Evolutionary conservation across 2,329 filamentous ascomycete genomes (phyloP).

Genomic region (Colletotrichum truncatum): DNA sequence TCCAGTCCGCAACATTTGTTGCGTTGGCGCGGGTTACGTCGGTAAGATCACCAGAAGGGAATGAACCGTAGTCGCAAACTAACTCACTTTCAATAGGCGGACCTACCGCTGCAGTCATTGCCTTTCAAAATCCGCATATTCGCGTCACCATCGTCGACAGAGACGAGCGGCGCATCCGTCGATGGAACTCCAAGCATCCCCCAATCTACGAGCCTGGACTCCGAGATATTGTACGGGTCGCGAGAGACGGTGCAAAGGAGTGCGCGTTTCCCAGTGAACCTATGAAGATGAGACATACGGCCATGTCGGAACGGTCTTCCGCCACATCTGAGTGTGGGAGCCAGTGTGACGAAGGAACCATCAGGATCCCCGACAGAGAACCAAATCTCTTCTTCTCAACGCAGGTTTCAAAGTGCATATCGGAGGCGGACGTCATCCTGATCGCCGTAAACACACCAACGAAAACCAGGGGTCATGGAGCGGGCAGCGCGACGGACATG

Average conservation of each 20-base stretch:
- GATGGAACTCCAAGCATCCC: conserved; percentile 78
- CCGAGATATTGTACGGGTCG: conserved; percentile 70
- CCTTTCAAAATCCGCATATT: conserved; percentile 76
- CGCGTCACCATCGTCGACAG: conserved; percentile 79
- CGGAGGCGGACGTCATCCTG: conserved; percentile 76
- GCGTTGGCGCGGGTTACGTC: conserved; percentile 80
- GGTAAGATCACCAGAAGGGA: conserved; percentile 57
- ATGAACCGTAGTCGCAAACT: not conserved
- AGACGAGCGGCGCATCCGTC: conserved; percentile 70
- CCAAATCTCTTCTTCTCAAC: conserved; percentile 82
- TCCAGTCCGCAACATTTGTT: conserved; percentile 70
- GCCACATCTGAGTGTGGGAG: conserved; percentile 42
- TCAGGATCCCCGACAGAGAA: conserved; percentile 51
- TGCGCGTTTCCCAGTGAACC: conserved; percentile 49
- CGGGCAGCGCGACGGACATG: conserved; percentile 77
- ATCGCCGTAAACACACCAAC: conserved; percentile 84
- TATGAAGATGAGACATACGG: conserved; percentile 35
- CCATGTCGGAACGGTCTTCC: conserved; percentile 36
- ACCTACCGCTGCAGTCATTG: conserved; percentile 79
- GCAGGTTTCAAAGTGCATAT: conserved; percentile 69
- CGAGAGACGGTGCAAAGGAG: conserved; percentile 64
- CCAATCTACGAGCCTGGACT: conserved; percentile 82
- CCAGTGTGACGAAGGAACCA: conserved; percentile 37
- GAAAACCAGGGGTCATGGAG: conserved; percentile 74
- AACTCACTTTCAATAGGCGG: conserved; percentile 59